Base-by-base conservation (phyloP, 306 rosid species). In the Trifolium pratense region DNA sequence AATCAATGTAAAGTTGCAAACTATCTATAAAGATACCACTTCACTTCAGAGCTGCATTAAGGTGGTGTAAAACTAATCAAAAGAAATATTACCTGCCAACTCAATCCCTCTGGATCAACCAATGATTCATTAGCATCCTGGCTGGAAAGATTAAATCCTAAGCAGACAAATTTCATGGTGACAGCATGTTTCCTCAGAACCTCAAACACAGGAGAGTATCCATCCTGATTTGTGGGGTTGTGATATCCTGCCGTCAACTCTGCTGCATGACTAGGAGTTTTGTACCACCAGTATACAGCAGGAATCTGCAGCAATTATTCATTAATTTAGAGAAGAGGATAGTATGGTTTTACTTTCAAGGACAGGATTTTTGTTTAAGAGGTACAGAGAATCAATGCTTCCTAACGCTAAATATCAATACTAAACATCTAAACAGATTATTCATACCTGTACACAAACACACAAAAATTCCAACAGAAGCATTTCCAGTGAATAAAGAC, bases 171-270 rank as follows among this genome's bases (percentile, higher is more conserved):
- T 72, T 94, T 94, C 77, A 94, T 73, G 8, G 85, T 89, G 78
- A 80, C 99, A 1, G 77, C 81, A 57, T 89, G 88, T 72, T 88
- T 94, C 83, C 74, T 88, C 75, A 94, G 84, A 84, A 91, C 86
- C 80, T 89, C 97, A 75, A 94, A 89, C 76, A 94, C 81, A 9
- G 95, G 89, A 74, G 93, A 84, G 71, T 91, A 94, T 18, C 99
- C 99, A 90, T 94, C 93, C 83, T 87, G 97, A 83, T 94, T 89
- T 43, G 89, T 84, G 5, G 99, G 93, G 75, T 94, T 94, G 85
- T 89, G 89, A 79, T 88, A 94, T 80, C 99, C 99, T 43, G 99
- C 89, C 34, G 97, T 94, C 82, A 94, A 79, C 86, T 94, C 99
- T 5, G 99, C 96, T 3, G 96, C 97, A 78, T 94, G 99, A 74